Conservation (phyloP, 441 rosid genomes). For the Croton setiger region DNA sequence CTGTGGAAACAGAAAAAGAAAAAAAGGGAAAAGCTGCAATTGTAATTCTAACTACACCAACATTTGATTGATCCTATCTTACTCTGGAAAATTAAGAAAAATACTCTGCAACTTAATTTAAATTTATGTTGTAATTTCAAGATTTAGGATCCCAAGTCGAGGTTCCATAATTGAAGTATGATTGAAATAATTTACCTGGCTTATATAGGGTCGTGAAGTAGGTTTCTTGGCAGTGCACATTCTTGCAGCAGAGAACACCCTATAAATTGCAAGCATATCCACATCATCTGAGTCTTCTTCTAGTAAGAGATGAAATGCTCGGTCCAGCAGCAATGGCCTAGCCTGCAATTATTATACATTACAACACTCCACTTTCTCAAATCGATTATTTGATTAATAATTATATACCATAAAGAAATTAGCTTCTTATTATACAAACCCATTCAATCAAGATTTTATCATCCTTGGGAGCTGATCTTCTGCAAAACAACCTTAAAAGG, state of each 20-base stretch:
- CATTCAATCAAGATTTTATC: conserved; percentile 35
- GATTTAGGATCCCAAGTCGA: too few relatives aligned
- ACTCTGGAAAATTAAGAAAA: too few relatives aligned
- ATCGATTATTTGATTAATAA: too few relatives aligned
- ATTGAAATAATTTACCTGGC: conserved; percentile 30
- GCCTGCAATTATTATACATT: conserved; percentile 27
- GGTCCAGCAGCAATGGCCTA: conserved; percentile 32
- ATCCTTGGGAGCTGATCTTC: conserved; percentile 29
- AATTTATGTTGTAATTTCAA: too few relatives aligned
- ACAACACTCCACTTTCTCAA: not conserved
- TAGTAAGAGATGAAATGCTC: conserved; percentile 39
- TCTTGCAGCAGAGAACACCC: conserved; percentile 39
- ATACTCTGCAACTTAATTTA: too few relatives aligned
- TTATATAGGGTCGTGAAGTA: conserved; percentile 28
- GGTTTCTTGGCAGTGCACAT: conserved; percentile 33
- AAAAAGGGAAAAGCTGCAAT: not conserved
- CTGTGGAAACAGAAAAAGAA: conserved; percentile 15
- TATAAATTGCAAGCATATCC: conserved; percentile 38
- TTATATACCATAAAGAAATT: too few relatives aligned
- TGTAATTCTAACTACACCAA: not conserved
- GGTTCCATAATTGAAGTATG: too few relatives aligned
- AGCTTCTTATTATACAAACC: conserved; percentile 25
- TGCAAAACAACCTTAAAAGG: conserved; percentile 39
- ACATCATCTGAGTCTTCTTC: conserved; percentile 28
- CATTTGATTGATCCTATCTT: not conserved